Evolutionary conservation across 2,329 filamentous ascomycete species (phyloP), one percentile per base, ranked within the genome.

Genomic region (Nannizziopsis arthrosporioides): DNA sequence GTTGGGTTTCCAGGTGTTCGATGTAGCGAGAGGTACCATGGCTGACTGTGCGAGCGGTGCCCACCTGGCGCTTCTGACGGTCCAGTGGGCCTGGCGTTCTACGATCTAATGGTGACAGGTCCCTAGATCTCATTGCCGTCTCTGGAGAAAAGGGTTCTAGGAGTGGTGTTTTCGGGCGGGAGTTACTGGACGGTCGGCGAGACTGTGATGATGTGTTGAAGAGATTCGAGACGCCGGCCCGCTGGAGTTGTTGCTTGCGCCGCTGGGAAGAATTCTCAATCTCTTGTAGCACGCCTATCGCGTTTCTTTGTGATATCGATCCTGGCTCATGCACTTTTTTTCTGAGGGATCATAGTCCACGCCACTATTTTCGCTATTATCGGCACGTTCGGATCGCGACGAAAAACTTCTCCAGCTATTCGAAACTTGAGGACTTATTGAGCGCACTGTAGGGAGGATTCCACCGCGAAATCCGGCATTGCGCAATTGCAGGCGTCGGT

Each of bases 1-100:
- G 57, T 53, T 73, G 67, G 15, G 62, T 59, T 49, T 74, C 72
- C 10, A 74, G 65, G 55, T 73, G 69, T 43, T 73, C 69, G 51
- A 74, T 71, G 55, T 74, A 73, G 48, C 66, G 63, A 19, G 66
- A 61, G 8, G 65, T 63, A 50, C 71, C 68, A 45, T 63, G 65
- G 51, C 63, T 66, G 14, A 64, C 42, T 31, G 51, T 56, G 27
- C 48, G 48, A 30, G 32, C 50, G 42, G 50, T 52, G 47, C 32
- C 51, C 37, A 47, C 52, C 35, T 41, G 50, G 31, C 45, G 43
- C 27, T 54, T 56, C n/a, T 61, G 63, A 42, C 61, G 58, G 41
- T 53, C 32, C 12, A 39, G 32, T 9, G 32, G 40, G 43, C 22
- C 22, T 8, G 40, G 22, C 19, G 19, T 18, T 43, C 35, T 44